Base-by-base conservation (phyloP, 495 filamentous ascomycete genomes). In the Tetracladium setigerum region DNA sequence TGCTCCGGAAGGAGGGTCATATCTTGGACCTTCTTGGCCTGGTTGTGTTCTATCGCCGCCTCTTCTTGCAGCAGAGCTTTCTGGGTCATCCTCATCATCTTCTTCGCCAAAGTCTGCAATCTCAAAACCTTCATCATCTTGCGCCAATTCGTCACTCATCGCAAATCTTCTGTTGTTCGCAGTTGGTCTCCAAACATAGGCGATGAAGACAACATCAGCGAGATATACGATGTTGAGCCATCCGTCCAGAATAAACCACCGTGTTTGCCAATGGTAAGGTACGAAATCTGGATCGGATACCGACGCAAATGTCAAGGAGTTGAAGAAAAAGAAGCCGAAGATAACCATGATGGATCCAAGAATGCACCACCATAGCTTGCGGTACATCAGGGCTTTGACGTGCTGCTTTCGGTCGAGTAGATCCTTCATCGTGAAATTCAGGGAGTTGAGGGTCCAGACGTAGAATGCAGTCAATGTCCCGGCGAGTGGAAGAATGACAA, bases 301-400 rank as follows among this genome's bases (percentile, higher is more conserved):
- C 17, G 88, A 87, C 38, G 88, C 90, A 58, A 98, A 95, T 22
- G 81, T 84, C 66, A 96, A 89, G 41, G 86, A 91, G 69, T 95
- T 97, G 66, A 96, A 78, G 67, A 81, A 81, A 72, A 99, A 95
- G 70, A 97, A 99, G 48, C 73, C 89, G 56, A 97, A 96, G 52
- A 96, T 96, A 41, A 97, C 87, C 44, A 95, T 69, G 62, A 99
- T 95, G 56, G 84, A 89, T 46, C 75, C 75, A 13, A 99, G 73
- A 50, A 99, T 94, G 64, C 88, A 90, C 87, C 87, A 99, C 92
- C 92, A 99, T 18, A 99, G 82, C 65, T 94, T 95, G 67, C 87
- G 89, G 71, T 97, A 99, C 92, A 99, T 99, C 13, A 35, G 9
- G 16, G 86, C 84, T 63, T 99, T 99, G 47, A 83, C 83, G 62